Evolutionary conservation across 2,329 filamentous ascomycete genomes (phyloP).

Genomic region (Cryphonectria radicalis): DNA sequence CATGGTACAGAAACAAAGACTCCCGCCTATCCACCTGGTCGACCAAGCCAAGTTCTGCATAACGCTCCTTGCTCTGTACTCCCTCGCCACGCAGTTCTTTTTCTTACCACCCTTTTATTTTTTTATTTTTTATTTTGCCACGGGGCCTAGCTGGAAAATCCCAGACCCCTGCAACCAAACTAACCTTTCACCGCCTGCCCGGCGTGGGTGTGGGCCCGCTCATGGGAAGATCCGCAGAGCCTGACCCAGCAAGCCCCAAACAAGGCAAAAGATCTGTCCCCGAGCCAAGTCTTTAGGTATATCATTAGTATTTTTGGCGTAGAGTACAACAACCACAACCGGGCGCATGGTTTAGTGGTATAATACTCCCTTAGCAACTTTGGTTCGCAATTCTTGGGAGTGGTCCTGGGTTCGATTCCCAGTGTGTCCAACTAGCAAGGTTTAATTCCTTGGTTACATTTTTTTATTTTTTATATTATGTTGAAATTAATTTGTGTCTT

Average conservation of each 20-base stretch:
- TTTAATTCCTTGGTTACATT: background rate
- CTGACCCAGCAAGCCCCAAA: background rate
- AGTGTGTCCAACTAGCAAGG: conserved; percentile 3
- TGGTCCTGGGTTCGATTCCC: conserved; percentile 15
- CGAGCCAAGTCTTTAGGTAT: background rate
- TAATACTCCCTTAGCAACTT: conserved; percentile 13
- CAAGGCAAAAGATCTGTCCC: background rate
- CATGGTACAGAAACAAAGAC: too few relatives aligned
- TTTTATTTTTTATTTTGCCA: background rate
- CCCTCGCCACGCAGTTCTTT: too few relatives aligned
- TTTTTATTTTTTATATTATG: background rate
- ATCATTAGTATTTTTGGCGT: background rate
- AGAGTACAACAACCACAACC: background rate
- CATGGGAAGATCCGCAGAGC: background rate
- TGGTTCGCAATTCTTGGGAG: background rate
- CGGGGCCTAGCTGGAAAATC: background rate
- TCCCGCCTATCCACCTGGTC: too few relatives aligned
- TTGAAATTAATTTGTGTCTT: background rate
- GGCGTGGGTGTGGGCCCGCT: background rate
- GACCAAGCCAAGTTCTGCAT: too few relatives aligned
- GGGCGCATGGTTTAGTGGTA: conserved; percentile 16
- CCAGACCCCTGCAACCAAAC: background rate
- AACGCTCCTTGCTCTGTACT: background rate
- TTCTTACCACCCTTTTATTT: too few relatives aligned
- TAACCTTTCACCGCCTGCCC: background rate